phyloP scores from a whole-genome alignment of 805 yeast genomes.

The Nakazawaea molendinolei region DNA sequence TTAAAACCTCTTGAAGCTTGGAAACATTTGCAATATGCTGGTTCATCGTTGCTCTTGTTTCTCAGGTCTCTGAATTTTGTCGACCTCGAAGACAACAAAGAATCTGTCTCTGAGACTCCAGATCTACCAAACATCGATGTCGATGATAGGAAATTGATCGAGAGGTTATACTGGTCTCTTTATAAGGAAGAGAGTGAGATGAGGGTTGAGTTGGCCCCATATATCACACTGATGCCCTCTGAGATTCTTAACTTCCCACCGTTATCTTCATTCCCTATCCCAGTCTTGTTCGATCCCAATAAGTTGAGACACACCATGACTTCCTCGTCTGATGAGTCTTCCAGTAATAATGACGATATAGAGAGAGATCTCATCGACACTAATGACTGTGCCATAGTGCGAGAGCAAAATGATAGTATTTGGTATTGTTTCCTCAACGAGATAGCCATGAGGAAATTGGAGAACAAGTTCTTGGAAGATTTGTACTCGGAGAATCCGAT shows the following conservation, averaged over 20 bases:
- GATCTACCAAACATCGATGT: slow-evolving; percentile 1
- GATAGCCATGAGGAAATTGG: slow-evolving; percentile 32
- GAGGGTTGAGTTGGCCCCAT: slow-evolving; percentile 11
- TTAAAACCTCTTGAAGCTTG: slow-evolving; percentile 11
- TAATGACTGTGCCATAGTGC: slow-evolving; percentile 17
- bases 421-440: slow-evolving; percentile 35
- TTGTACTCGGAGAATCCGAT: slow-evolving; percentile 25
- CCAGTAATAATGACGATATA: slow-evolving; percentile 5
- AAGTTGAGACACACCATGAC: background rate
- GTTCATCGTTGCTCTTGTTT: background rate
- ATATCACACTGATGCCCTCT: slow-evolving; percentile 4
- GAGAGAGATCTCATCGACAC: slow-evolving; percentile 6
- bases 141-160: slow-evolving; percentile 10
- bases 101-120: background rate
- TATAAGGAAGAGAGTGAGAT: slow-evolving; percentile 12
- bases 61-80: too few species aligned
- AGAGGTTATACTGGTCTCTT: slow-evolving; percentile 11
- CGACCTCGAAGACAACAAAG: background rate
- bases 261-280: slow-evolving; percentile 11
- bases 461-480: slow-evolving; percentile 30
- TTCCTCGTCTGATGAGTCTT: background rate
- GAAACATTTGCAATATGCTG: slow-evolving; percentile 3
- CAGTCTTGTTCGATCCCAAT: slow-evolving; percentile 8
- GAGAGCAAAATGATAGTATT: slow-evolving; percentile 19
- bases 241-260: slow-evolving; percentile 10